These are phyloP conservation scores for Aspergillus sp. DNA, from an alignment of 2,329 filamentous ascomycete genomes.

Conservation along the genomic window DNA sequence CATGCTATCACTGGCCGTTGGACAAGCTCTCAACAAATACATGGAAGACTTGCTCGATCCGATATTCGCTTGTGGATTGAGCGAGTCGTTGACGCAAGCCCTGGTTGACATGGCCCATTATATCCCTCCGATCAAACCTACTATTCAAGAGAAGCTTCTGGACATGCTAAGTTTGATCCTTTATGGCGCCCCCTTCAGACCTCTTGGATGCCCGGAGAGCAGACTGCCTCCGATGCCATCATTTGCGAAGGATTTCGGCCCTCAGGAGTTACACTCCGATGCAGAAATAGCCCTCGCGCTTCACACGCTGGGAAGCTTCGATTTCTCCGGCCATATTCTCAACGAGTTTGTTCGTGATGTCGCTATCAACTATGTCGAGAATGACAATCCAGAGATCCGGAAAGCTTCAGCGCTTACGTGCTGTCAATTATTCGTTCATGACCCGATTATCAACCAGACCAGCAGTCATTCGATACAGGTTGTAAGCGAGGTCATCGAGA, in stretches of 20 bases:
- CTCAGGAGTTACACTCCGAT: constrained; percentile 76
- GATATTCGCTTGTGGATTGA: constrained; percentile 94
- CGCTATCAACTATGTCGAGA: constrained; percentile 96
- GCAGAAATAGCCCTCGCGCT: constrained; percentile 88
- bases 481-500: constrained; percentile 96
- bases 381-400: constrained; percentile 88
- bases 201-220: constrained; percentile 86
- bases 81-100: constrained; percentile 89
- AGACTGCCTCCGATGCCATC: constrained; percentile 78
- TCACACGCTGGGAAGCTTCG: constrained; percentile 95
- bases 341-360: constrained; percentile 99
- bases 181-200: constrained; percentile 87
- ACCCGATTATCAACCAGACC: constrained; percentile 97
- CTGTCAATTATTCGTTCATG: constrained; percentile 94
- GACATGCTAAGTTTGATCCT: constrained; percentile 94
- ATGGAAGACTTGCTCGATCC: constrained; percentile 94
- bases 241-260: constrained; percentile 84
- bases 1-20: constrained; percentile 89
- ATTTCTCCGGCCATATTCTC: constrained; percentile 84
- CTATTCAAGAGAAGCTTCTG: constrained; percentile 88
- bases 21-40: constrained; percentile 95
- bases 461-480: constrained; percentile 96
- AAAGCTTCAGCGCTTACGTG: constrained; percentile 95
- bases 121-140: constrained; percentile 88
- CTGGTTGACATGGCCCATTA: constrained; percentile 99